Base-by-base conservation (phyloP, 2,329 filamentous ascomycete genomes). In the Penicillium sp. region DNA sequence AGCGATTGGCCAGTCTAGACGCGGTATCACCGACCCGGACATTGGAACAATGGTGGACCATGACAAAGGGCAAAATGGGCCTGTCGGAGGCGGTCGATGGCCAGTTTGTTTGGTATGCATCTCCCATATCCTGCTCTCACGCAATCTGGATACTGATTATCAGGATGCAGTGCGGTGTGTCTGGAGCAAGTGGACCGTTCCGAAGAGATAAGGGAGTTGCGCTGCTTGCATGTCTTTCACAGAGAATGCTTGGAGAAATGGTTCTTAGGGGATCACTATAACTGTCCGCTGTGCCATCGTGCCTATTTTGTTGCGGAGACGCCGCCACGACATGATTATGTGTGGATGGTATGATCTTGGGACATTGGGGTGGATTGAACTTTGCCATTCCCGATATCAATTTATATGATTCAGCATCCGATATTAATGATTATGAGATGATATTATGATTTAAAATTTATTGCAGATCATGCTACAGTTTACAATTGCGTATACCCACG, bases 161-260 rank as follows among this genome's bases (percentile, higher is more conserved):
- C 0, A 21, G n/a, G 19, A 21, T 23, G 14, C 54, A 76, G 74
- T 56, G 74, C 69, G 3, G 68, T 76, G 35, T 76, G 74, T 50
- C 64, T 76, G n/a, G 74, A 76, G 7, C 68, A 70, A 26, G 74
- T 76, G 33, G 63, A 67, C 13, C 71, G 65, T 33, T 62, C 62
- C 4, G 69, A 76, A 29, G 68, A 75, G 31, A 75, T 76, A 50
- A 69, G 71, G 26, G 72, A 76, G 53, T 58, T 76, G 51, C 71
- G 69, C 53, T 76, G 74, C 50, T 61, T 73, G 56, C 74, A 76
- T 53, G 72, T 76, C 19, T 76, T 76, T 53, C 74, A 76, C 54
- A 68, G 70, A 25, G 73, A 75, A 52, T 76, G 74, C 51, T 59
- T 76, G 25, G 74, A 76, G 42, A 74, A 71, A 57, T 76, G 74